phyloP scores from a whole-genome alignment of 306 rosid species.

The Cyamopsis tetragonoloba region DNA sequence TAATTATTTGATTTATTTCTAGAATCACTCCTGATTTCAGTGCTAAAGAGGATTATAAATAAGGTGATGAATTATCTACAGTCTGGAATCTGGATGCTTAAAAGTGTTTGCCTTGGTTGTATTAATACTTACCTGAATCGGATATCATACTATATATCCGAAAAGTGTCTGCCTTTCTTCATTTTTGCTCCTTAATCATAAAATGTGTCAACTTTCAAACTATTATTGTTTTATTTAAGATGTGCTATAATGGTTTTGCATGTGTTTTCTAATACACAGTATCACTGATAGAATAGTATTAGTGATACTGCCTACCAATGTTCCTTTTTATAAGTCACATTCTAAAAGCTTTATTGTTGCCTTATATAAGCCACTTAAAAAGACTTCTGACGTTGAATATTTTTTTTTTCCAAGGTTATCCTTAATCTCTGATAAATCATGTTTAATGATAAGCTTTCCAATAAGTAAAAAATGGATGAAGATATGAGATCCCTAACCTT shows the following conservation, averaged over 20 bases:
- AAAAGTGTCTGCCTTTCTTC: not conserved
- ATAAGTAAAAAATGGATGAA: not conserved
- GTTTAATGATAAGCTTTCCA: too few relatives aligned
- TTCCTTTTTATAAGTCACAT: too few relatives aligned
- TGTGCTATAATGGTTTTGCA: not conserved
- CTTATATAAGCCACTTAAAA: too few relatives aligned
- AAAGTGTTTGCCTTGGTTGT: not conserved
- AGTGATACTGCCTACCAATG: too few relatives aligned
- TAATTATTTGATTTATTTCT: constrained; percentile 12
- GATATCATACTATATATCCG: not conserved
- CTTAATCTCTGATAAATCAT: too few relatives aligned
- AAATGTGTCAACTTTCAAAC: too few relatives aligned
- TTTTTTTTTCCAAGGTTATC: too few relatives aligned
- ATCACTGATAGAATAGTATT: too few relatives aligned
- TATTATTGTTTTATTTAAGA: too few relatives aligned
- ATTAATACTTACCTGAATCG: not conserved
- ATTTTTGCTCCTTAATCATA: not conserved
- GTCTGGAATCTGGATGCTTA: constrained; percentile 1
- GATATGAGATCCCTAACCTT: not conserved
- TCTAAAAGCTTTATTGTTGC: too few relatives aligned
- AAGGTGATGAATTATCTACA: not conserved
- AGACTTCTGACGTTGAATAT: too few relatives aligned
- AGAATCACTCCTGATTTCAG: constrained; percentile 11
- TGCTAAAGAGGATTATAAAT: not conserved
- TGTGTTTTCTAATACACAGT: too few relatives aligned